These are phyloP conservation scores for Ephemerocybe angulata DNA, from an alignment of 768 basidiomycete genomes.

Conservation along the genomic window DNA sequence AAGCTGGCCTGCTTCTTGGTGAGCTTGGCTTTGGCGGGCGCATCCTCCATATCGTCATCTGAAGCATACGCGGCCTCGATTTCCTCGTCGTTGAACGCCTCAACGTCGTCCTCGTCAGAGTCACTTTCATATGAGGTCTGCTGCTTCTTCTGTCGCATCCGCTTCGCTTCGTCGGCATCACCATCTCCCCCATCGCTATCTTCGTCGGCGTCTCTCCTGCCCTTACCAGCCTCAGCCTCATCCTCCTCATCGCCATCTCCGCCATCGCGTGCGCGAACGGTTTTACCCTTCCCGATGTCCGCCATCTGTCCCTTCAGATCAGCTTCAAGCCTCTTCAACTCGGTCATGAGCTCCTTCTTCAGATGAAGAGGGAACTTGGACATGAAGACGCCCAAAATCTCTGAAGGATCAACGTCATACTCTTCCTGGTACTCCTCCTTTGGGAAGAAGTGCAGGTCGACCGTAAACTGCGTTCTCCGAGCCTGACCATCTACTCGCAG, in stretches of 20 bases:
- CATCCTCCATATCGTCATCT: slow-evolving; percentile 39
- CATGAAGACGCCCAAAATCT: slow-evolving; percentile 71
- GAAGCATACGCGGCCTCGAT: slow-evolving; percentile 64
- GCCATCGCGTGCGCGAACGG: slow-evolving; percentile 39
- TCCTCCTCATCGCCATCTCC: slow-evolving; percentile 57
- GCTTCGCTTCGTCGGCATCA: slow-evolving; percentile 78
- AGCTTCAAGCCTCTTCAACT: slow-evolving; percentile 81
- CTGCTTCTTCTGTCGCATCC: slow-evolving; percentile 65
- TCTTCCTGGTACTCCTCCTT: slow-evolving; percentile 77
- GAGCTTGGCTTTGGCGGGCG: slow-evolving; percentile 15
- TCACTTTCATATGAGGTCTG: slow-evolving; percentile 76
- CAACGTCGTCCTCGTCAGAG: slow-evolving; percentile 49
- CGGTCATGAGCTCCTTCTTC: slow-evolving; percentile 80
- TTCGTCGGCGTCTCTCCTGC: slow-evolving; percentile 50
- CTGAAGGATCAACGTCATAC: slow-evolving; percentile 68
- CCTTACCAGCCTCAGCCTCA: slow-evolving; percentile 42
- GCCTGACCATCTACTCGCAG: slow-evolving; percentile 62
- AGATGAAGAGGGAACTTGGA: slow-evolving; percentile 74
- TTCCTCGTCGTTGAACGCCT: slow-evolving; percentile 46
- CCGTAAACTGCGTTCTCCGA: slow-evolving; percentile 74
- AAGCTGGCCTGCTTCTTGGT: slow-evolving; percentile 7
- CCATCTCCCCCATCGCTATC: slow-evolving; percentile 78
- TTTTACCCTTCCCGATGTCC: slow-evolving; percentile 80
- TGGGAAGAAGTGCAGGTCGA: slow-evolving; percentile 84
- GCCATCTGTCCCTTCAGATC: slow-evolving; percentile 76